These are phyloP conservation scores for Collybiopsis luxurians DNA, from an alignment of 768 basidiomycete species.

Conservation along the genomic window DNA sequence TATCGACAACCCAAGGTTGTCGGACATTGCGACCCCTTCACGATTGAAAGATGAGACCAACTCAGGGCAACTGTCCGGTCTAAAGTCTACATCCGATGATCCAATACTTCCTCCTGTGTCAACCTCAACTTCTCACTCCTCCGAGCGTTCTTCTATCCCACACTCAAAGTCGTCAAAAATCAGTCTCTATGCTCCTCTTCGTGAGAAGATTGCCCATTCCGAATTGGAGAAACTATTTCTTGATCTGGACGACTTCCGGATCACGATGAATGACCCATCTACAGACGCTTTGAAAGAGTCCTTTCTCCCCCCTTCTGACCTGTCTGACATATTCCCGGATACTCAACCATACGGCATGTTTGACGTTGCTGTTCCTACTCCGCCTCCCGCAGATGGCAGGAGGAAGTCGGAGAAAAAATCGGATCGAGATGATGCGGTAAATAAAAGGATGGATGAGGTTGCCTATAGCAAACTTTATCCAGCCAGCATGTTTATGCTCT, in stretches of 20 bases:
- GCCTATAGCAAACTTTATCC: conserved; percentile 75
- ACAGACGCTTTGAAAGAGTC: conserved; percentile 22
- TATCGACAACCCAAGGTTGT: conserved; percentile 16
- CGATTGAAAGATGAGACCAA: conserved; percentile 9
- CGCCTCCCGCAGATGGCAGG: conserved; percentile 33
- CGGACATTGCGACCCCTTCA: conserved; percentile 22
- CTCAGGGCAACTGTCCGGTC: conserved; percentile 22
- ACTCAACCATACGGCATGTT: conserved; percentile 59
- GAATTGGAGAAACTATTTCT: conserved; percentile 53
- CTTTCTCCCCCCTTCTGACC: conserved; percentile 36
- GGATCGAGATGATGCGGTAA: conserved; percentile 61
- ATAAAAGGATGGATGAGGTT: conserved; percentile 75
- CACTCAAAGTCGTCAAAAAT: conserved; percentile 40
- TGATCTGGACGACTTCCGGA: conserved; percentile 39
- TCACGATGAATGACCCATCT: conserved; percentile 17
- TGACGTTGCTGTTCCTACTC: conserved; percentile 38
- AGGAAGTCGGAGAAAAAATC: conserved; percentile 61
- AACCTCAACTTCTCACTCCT: conserved; percentile 36
- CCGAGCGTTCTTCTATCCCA: conserved; percentile 28
- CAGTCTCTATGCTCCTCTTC: conserved; percentile 52
- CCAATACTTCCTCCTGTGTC: conserved; percentile 39
- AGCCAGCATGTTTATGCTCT: conserved; percentile 73
- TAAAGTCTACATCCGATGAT: conserved; percentile 57
- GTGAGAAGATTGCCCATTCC: conserved; percentile 62
- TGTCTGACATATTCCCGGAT: conserved; percentile 82